Base-by-base conservation (phyloP, 2,329 filamentous ascomycete genomes). In the Fusarium verrucosum region DNA sequence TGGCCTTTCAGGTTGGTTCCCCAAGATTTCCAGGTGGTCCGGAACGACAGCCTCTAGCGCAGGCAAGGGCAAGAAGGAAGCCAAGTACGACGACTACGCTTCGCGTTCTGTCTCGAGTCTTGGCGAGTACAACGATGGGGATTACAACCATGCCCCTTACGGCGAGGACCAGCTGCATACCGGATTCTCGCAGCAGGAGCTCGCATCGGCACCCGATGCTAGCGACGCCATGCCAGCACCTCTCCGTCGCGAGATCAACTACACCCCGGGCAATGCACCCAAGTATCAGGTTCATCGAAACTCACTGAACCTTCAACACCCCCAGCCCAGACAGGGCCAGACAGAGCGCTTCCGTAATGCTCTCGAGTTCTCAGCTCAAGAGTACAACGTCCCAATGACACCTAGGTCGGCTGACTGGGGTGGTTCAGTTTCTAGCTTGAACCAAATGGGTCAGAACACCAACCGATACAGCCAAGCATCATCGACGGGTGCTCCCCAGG, bases 11-110 rank as follows among this genome's bases (percentile, higher is more conserved):
- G 82, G 85, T 47, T 88, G 87, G 82, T 91, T 96, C 62, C 93
- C 94, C 22, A 97, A 96, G 80, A 94, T 97, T 63, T 98, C 95
- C 7, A 87, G 95, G 38, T 99, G 95, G 95, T 98, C 94, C 0
- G 95, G 96, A 79, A 98, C 94, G 3, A 99, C 95, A 0, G 87
- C 94, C 5, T 97, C 93, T 1, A 96, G 92, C 60, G 88, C 93
- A 38, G 89, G 92, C 40, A 90, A 90, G 69, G 83, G 82, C 40
- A 82, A 81, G 73, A 86, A 84, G 70, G 82, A 85, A 38, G 81
- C 82, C 79, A 88, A 81, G 78, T 88, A 82, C 76, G 89, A 81
- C 78, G 88, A 77, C 76, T 87, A 78, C 30, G 70, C 81, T n/a
- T 97, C 93, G 28, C 88, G 90, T 33, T 95, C 92, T 10, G 90